A percentile compares a stretch with the other conserved stretches of the same genome.
phyloP scores from a whole-genome alignment of 768 basidiomycete species.

The Chalciporus pseudorubinellus region DNA sequence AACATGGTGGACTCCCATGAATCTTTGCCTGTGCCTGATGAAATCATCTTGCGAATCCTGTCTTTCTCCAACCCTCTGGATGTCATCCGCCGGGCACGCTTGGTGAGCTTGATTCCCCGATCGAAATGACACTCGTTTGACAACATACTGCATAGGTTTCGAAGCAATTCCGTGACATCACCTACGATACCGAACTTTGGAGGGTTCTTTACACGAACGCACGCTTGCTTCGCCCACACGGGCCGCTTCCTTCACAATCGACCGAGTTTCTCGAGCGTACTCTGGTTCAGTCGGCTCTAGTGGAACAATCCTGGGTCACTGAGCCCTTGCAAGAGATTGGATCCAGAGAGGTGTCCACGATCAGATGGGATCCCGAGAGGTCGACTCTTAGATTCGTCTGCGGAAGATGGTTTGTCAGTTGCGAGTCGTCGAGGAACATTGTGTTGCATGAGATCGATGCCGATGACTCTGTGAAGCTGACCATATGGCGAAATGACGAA shows the following conservation, averaged over 20 bases:
- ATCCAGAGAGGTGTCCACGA: not conserved
- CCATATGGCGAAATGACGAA: not conserved
- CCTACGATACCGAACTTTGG: slow-evolving; percentile 18
- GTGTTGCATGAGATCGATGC: not conserved
- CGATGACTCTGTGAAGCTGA: not conserved
- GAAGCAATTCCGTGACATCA: slow-evolving; percentile 14
- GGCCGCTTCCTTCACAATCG: slow-evolving; percentile 24
- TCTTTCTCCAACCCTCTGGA: slow-evolving; percentile 15
- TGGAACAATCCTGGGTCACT: not conserved
- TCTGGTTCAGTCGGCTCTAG: not conserved
- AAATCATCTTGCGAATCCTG: slow-evolving; percentile 16
- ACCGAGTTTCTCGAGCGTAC: slow-evolving; percentile 15
- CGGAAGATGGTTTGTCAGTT: not conserved
- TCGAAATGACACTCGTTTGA: no score
- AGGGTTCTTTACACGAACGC: slow-evolving; percentile 16
- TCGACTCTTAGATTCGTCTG: not conserved
- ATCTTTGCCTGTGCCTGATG: slow-evolving; percentile 19
- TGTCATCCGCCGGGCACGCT: slow-evolving; percentile 13
- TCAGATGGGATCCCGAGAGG: not conserved
- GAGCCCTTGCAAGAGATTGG: not conserved
- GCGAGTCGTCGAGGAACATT: not conserved
- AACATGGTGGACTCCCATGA: no score
- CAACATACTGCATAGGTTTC: slow-evolving; percentile 8
- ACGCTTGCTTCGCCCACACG: slow-evolving; percentile 18
- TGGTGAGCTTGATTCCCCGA: slow-evolving; percentile 1